phyloP scores from a whole-genome alignment of 306 rosid genomes.

The Citrullus colocynthis region DNA sequence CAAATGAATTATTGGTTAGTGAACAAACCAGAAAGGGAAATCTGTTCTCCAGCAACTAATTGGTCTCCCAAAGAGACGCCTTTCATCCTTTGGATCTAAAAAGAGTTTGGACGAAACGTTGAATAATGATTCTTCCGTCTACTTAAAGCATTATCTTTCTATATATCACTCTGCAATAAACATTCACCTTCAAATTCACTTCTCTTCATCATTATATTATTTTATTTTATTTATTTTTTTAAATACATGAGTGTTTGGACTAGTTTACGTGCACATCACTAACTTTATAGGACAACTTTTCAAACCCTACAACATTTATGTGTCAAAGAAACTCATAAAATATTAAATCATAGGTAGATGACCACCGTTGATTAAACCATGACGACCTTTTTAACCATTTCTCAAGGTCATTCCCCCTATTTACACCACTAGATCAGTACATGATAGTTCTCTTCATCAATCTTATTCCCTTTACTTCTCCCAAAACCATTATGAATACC shows the following conservation, averaged over 20 bases:
- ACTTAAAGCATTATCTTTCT: not conserved
- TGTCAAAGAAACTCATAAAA: too few species aligned
- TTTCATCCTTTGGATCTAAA: not conserved
- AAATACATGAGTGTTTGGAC: too few species aligned
- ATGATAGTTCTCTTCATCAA: too few species aligned
- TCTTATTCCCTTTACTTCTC: not conserved
- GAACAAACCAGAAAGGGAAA: not conserved
- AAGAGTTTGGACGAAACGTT: not conserved
- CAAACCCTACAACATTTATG: too few species aligned
- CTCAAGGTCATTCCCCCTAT: too few species aligned
- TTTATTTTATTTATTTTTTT: too few species aligned
- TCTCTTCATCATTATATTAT: not conserved
- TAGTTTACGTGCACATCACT: too few species aligned
- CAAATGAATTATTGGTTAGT: not conserved
- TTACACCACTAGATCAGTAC: too few species aligned
- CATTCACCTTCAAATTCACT: conserved; percentile 2
- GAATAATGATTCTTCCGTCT: not conserved
- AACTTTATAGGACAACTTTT: too few species aligned
- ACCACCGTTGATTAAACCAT: too few species aligned
- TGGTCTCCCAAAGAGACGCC: conserved; percentile 1
- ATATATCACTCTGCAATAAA: not conserved
- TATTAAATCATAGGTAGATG: too few species aligned
- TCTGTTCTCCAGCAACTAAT: not conserved
- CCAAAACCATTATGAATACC: not conserved
- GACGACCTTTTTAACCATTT: too few species aligned